phyloP scores from a whole-genome alignment of 768 basidiomycete species.

The Russula sp. region DNA sequence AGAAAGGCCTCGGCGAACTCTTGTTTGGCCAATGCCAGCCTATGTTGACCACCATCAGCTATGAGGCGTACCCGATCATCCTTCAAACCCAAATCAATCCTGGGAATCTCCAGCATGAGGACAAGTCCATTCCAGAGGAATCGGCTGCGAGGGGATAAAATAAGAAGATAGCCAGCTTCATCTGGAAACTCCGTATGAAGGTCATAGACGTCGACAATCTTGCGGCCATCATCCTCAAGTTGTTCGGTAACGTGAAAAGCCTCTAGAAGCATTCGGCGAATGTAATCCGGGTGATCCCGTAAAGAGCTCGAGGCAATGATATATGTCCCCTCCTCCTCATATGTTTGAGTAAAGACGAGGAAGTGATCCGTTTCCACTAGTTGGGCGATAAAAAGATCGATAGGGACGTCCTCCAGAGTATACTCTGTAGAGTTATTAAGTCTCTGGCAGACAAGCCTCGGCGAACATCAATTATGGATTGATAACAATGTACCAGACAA shows the following conservation, averaged over 20 bases:
- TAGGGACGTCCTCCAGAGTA: conserved; percentile 59
- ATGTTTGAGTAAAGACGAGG: conserved; percentile 82
- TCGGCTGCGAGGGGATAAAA: conserved; percentile 75
- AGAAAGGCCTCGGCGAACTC: conserved; percentile 61
- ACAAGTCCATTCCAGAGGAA: conserved; percentile 93
- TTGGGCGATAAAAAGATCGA: conserved; percentile 72
- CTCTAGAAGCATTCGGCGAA: conserved; percentile 73
- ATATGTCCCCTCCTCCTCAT: conserved; percentile 89
- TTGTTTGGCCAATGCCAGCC: conserved; percentile 70
- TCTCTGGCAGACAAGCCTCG: conserved; percentile 66
- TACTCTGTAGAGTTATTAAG: conserved; percentile 95
- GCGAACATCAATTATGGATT: conserved; percentile 5
- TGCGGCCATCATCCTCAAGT: conserved; percentile 46
- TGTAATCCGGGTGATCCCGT: conserved; percentile 64
- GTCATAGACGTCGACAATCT: conserved; percentile 34
- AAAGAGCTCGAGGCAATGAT: conserved; percentile 77
- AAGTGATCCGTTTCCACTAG: conserved; percentile 85
- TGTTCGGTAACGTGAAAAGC: conserved; percentile 75
- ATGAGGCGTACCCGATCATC: conserved; percentile 89
- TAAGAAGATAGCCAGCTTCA: conserved; percentile 67
- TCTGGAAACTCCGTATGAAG: conserved; percentile 48
- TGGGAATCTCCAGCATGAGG: conserved; percentile 66
- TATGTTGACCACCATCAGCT: conserved; percentile 79
- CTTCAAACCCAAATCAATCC: conserved; percentile 72
- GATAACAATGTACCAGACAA: neutral